Conservation (phyloP, 164 flowering plant species). For the Piper betle region DNA sequence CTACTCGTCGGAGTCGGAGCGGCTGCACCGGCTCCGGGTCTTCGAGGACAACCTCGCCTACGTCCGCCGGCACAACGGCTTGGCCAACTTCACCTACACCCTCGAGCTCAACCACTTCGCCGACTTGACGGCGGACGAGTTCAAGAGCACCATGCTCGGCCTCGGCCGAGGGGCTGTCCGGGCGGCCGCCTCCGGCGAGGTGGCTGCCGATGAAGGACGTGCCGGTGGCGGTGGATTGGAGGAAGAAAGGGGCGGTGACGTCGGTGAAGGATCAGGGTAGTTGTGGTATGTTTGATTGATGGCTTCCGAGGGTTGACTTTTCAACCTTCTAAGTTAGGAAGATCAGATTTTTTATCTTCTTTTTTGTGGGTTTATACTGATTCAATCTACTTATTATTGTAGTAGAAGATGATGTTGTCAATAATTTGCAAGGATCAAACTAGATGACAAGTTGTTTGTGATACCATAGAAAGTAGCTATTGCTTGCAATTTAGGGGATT, state of each 20-base stretch:
- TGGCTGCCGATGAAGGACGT: slow-evolving; percentile 6
- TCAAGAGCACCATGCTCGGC: slow-evolving; percentile 55
- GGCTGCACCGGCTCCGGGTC: slow-evolving; percentile 34
- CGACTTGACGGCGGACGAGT: slow-evolving; percentile 80
- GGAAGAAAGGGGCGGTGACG: slow-evolving; percentile 77
- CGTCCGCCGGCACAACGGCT: slow-evolving; percentile 40
- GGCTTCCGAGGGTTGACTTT: too few relatives aligned
- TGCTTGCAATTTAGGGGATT: too few relatives aligned
- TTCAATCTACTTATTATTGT: too few relatives aligned
- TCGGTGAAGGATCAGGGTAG: slow-evolving; percentile 78
- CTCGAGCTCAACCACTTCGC: slow-evolving; percentile 72
- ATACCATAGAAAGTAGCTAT: too few relatives aligned
- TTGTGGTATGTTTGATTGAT: slow-evolving; percentile 46
- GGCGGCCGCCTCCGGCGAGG: background rate
- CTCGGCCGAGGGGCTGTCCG: slow-evolving; percentile 11
- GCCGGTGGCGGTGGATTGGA: slow-evolving; percentile 85
- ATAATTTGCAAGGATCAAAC: too few relatives aligned
- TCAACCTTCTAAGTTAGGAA: too few relatives aligned
- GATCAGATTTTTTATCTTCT: too few relatives aligned
- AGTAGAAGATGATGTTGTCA: too few relatives aligned
- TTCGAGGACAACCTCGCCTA: slow-evolving; percentile 55
- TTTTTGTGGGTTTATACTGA: too few relatives aligned
- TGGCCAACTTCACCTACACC: slow-evolving; percentile 36
- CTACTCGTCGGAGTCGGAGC: slow-evolving; percentile 52
- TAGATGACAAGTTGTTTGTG: too few relatives aligned